These are phyloP conservation scores for Neoboletus magnificus DNA, from an alignment of 768 basidiomycete genomes.

Conservation along the genomic window DNA sequence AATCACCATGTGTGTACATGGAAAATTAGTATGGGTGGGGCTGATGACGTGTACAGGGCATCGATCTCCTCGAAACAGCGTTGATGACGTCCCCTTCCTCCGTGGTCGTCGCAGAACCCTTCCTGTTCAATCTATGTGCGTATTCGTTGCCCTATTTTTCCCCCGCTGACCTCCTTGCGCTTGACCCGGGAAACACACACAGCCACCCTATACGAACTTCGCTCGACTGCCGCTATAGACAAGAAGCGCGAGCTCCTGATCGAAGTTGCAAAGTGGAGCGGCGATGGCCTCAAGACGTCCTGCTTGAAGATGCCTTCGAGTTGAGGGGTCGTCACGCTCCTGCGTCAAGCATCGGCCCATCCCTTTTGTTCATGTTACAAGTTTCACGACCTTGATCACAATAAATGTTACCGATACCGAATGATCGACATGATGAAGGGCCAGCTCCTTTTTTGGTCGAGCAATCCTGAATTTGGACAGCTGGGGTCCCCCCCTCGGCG, in stretches of 20 bases:
- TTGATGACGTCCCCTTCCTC: conserved; percentile 63
- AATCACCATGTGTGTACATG: background rate
- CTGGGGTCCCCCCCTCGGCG: no score
- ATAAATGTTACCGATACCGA: background rate
- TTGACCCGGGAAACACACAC: background rate
- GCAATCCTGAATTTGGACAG: no score
- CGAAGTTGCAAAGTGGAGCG: conserved; percentile 82
- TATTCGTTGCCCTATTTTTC: background rate
- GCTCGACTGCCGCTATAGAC: conserved; percentile 65
- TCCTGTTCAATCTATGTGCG: conserved; percentile 82
- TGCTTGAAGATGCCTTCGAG: conserved; percentile 77
- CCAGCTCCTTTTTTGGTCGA: no score
- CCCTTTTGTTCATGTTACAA: background rate
- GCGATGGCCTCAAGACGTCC: conserved; percentile 72
- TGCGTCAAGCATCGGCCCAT: no score
- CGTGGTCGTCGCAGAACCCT: conserved; percentile 75
- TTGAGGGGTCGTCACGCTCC: conserved; percentile 19
- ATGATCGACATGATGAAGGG: background rate
- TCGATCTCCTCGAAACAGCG: conserved; percentile 62
- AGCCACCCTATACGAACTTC: conserved; percentile 81
- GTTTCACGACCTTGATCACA: background rate
- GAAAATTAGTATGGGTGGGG: background rate
- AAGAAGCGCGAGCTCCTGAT: conserved; percentile 73
- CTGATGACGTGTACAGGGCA: conserved; percentile 46
- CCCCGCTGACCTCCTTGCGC: background rate